Evolutionary conservation across 345 rosid genomes (phyloP).

Genomic region (Hibiscus tridactylites): DNA sequence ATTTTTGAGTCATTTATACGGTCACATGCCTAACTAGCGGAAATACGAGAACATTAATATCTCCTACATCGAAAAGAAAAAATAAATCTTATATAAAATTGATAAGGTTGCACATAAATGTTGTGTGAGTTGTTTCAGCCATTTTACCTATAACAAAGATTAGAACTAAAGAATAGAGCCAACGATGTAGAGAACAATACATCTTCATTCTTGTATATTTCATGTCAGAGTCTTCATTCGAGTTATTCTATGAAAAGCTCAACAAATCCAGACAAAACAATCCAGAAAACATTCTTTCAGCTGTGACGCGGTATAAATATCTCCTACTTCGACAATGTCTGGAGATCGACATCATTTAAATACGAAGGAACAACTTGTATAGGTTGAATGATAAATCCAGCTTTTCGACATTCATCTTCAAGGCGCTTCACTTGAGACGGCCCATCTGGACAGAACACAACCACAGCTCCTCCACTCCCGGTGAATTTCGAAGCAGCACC

Average conservation of each 20-base stretch:
- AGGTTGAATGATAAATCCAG: conserved; percentile 55
- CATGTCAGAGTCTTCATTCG: too few species aligned
- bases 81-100: too few species aligned
- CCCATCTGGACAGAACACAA: conserved; percentile 73
- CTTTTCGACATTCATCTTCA: conserved; percentile 61
- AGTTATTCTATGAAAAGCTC: not conserved
- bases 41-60: too few species aligned
- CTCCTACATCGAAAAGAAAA: too few species aligned
- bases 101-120: too few species aligned
- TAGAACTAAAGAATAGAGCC: too few species aligned
- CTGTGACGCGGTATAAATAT: not conserved
- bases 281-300: not conserved
- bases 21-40: too few species aligned
- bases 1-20: too few species aligned
- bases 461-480: conserved; percentile 93
- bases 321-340: conserved; percentile 19
- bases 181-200: too few species aligned
- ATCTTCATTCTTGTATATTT: too few species aligned
- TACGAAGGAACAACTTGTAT: conserved; percentile 51
- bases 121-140: too few species aligned
- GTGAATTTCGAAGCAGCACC: conserved; percentile 89
- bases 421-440: conserved; percentile 52
- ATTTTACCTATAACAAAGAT: too few species aligned
- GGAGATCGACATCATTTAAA: conserved; percentile 36
- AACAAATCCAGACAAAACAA: not conserved